Conservation (phyloP, 2,329 filamentous ascomycete genomes). For the Paracorniculantispora psalliotae region DNA sequence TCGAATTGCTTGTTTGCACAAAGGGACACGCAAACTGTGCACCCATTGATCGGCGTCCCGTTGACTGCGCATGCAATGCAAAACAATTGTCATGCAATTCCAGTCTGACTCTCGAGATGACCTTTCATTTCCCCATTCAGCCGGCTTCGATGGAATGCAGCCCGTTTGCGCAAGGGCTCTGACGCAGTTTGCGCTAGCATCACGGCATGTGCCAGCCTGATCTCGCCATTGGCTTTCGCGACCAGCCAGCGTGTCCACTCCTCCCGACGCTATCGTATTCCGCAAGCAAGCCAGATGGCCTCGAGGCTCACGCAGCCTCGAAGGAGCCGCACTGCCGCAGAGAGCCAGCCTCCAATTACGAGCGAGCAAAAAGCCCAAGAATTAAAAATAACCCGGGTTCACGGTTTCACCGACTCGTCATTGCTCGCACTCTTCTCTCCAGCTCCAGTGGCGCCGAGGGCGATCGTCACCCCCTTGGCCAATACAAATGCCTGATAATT, state of each 20-base stretch:
- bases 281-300: background rate
- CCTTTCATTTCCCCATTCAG: background rate
- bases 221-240: background rate
- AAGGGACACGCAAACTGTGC: background rate
- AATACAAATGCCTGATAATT: background rate
- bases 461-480: background rate
- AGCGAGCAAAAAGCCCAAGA: background rate
- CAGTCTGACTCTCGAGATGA: background rate
- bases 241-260: background rate
- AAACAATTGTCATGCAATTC: constrained; percentile 1
- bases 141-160: background rate
- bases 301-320: too few species aligned
- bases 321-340: too few species aligned
- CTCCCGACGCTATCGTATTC: background rate
- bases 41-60: background rate
- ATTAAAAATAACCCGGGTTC: background rate
- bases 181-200: background rate
- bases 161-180: too few species aligned
- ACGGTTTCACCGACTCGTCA: background rate
- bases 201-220: background rate
- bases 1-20: background rate
- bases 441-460: too few species aligned
- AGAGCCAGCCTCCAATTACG: too few species aligned
- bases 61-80: background rate
- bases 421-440: background rate